phyloP scores from a whole-genome alignment of 306 rosid species.

The Sicyos edulis region DNA sequence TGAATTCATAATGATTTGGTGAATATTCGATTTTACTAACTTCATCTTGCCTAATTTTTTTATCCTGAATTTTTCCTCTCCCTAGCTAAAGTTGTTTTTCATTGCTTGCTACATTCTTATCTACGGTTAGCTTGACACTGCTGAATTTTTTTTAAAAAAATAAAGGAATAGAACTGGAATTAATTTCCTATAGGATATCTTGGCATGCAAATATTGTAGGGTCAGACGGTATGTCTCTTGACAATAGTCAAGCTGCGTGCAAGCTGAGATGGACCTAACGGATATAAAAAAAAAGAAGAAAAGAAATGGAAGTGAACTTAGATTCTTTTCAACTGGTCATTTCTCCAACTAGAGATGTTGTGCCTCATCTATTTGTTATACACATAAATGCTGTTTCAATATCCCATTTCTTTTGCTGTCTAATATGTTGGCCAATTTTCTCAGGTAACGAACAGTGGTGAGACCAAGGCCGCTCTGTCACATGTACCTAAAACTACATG shows the following conservation, averaged over 20 bases:
- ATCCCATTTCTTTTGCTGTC: neutral
- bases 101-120: neutral
- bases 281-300: no score
- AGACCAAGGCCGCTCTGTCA: constrained; percentile 27
- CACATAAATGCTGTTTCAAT: constrained; percentile 2
- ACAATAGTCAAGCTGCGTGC: no score
- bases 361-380: neutral
- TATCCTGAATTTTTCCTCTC: neutral
- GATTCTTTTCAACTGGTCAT: neutral
- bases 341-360: no score
- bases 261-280: no score
- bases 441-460: constrained; percentile 40
- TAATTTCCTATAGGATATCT: no score
- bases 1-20: neutral
- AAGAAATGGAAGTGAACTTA: neutral
- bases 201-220: no score
- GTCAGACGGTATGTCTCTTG: no score
- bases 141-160: no score
- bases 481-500: constrained; percentile 34
- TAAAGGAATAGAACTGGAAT: no score
- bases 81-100: neutral
- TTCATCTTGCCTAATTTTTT: neutral
- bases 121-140: neutral
- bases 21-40: neutral
- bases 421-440: constrained; percentile 18